Percentiles rank a stretch among this genome's conserved stretches.
Conservation (phyloP, 495 filamentous ascomycete species). For the Neurospora tetrasperma region DNA sequence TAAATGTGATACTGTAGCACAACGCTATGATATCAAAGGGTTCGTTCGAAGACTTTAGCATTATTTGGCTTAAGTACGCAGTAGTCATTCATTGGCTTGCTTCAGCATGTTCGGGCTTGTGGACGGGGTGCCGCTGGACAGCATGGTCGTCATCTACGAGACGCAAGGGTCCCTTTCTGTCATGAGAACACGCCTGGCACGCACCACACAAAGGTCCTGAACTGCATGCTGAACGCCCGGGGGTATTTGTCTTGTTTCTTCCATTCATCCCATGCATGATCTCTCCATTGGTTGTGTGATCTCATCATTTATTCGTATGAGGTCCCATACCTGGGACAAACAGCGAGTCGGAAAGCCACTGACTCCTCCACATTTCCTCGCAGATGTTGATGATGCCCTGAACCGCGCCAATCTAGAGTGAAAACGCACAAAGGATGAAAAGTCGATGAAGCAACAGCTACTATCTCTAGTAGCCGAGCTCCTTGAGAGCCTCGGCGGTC, state of each 20-base stretch:
- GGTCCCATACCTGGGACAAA: conserved; percentile 27
- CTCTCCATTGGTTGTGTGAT: conserved; percentile 29
- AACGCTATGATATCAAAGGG: neutral
- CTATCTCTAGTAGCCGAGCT: conserved; percentile 44
- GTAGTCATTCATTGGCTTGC: neutral
- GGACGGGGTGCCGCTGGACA: neutral
- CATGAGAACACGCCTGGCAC: neutral
- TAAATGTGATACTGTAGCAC: neutral
- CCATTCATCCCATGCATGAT: conserved; percentile 27
- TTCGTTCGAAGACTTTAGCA: neutral
- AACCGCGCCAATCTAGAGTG: conserved; percentile 34
- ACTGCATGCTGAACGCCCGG: neutral
- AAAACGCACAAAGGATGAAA: conserved; percentile 30
- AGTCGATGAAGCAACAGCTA: conserved; percentile 10
- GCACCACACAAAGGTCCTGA: neutral
- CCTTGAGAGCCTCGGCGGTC: conserved; percentile 44
- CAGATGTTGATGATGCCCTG: conserved; percentile 32
- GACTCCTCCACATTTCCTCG: conserved; percentile 26
- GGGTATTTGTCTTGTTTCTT: conserved; percentile 25
- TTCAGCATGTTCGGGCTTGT: neutral
- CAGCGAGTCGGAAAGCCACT: conserved; percentile 26
- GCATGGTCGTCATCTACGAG: neutral
- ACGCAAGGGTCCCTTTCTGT: neutral
- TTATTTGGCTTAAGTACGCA: neutral
- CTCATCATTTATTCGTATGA: conserved; percentile 30